Evolutionary conservation across 2,329 filamentous ascomycete genomes (phyloP).

Genomic region (Fonsecaea erecta): DNA sequence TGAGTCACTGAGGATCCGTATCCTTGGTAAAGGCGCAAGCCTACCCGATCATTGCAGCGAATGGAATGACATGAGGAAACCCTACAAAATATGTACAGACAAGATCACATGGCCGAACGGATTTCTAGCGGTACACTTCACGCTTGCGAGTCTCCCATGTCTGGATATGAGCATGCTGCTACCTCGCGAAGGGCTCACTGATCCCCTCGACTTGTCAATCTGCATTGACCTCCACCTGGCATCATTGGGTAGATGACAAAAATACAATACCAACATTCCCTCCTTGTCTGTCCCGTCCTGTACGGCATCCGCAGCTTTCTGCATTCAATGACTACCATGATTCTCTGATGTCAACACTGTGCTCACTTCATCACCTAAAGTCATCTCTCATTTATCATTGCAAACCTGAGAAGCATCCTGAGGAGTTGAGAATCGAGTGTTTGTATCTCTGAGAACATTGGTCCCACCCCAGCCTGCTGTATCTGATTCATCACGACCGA

Average conservation of each 20-base stretch:
- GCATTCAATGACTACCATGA: neutral
- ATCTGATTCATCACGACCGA: neutral
- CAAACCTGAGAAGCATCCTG: neutral
- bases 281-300: neutral
- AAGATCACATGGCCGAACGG: neutral
- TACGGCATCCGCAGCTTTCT: neutral
- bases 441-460: neutral
- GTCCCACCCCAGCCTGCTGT: neutral
- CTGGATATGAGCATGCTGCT: neutral
- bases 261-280: neutral
- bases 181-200: neutral
- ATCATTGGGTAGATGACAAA: neutral
- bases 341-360: neutral
- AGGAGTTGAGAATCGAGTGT: neutral
- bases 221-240: neutral
- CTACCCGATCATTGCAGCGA: neutral
- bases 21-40: neutral
- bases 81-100: neutral
- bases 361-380: neutral
- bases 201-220: neutral
- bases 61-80: neutral
- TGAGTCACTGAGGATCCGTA: neutral
- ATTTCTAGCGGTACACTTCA: neutral
- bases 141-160: neutral
- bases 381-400: constrained; percentile 1